Conservation (phyloP, 352 stramenopile species). For the Phytopythium mirpurense region DNA sequence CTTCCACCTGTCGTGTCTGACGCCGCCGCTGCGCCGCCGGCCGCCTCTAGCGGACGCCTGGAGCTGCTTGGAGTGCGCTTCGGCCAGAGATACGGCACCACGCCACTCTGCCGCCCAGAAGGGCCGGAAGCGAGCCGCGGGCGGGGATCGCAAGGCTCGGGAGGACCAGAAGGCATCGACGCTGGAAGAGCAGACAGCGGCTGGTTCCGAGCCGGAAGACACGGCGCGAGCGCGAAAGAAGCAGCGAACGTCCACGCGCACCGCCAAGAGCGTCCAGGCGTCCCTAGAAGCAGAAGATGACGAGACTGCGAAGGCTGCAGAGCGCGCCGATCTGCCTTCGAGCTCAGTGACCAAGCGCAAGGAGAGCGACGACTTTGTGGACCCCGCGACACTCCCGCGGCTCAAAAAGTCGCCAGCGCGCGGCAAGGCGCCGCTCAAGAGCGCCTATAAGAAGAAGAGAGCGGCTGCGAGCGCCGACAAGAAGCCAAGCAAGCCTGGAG, state of each 20-base stretch:
- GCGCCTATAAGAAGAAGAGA: conserved; percentile 7
- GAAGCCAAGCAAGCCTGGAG: background rate
- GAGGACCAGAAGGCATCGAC: background rate
- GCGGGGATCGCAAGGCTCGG: background rate
- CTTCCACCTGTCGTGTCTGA: conserved; percentile 58
- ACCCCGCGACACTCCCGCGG: conserved; percentile 8
- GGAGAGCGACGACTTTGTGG: conserved; percentile 16
- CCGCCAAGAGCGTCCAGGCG: background rate
- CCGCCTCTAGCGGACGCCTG: conserved; percentile 30
- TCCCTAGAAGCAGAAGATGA: too few relatives aligned
- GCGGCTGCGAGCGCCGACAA: background rate
- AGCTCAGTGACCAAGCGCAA: background rate
- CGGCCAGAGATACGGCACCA: too few relatives aligned
- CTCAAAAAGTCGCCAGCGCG: conserved; percentile 6
- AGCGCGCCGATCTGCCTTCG: background rate
- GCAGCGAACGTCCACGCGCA: background rate
- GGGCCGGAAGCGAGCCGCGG: background rate
- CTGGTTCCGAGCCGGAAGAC: background rate
- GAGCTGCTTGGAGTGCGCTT: conserved; percentile 31
- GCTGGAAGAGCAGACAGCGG: background rate
- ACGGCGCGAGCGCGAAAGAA: background rate
- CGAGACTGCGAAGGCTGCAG: too few relatives aligned
- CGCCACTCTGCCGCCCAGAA: too few relatives aligned
- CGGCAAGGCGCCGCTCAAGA: conserved; percentile 26
- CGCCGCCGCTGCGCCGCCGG: conserved; percentile 40